A percentile compares a stretch with the other conserved stretches of the same genome.
Conservation (phyloP, 345 rosid species). For the Adansonia digitata region DNA sequence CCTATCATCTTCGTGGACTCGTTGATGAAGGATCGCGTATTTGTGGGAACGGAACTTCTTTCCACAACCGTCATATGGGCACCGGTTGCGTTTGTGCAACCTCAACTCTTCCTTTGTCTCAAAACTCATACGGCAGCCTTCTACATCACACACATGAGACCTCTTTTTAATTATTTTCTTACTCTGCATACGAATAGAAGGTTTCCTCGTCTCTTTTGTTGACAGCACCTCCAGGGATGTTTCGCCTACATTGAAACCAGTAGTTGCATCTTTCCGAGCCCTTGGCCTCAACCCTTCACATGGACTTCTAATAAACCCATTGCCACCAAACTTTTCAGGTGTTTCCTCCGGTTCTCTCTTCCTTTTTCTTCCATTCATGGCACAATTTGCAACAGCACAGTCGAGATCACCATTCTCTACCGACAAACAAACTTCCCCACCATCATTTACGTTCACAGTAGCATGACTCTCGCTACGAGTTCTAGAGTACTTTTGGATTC, state of each 20-base stretch:
- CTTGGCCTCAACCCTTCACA: conserved; percentile 98
- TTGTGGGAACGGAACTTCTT: conserved; percentile 84
- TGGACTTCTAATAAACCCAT: conserved; percentile 77
- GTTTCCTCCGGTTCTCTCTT: conserved; percentile 43
- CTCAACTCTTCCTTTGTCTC: conserved; percentile 57
- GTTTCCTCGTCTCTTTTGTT: conserved; percentile 37
- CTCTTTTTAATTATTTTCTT: conserved; percentile 31
- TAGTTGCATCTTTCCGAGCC: conserved; percentile 34
- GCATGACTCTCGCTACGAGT: conserved; percentile 28
- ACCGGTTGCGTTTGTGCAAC: conserved; percentile 68
- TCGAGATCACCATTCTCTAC: conserved; percentile 19
- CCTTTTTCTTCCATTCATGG: conserved; percentile 46
- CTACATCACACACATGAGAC: conserved; percentile 59
- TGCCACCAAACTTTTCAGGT: conserved; percentile 24
- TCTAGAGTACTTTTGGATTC: conserved; percentile 20
- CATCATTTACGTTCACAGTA: conserved; percentile 17
- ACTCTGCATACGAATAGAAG: conserved; percentile 17
- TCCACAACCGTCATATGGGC: conserved; percentile 77
- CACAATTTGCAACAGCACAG: conserved; percentile 17
- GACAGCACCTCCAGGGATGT: conserved; percentile 28
- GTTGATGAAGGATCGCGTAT: conserved; percentile 71
- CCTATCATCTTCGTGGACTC: conserved; percentile 85
- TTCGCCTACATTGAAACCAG: conserved; percentile 17
- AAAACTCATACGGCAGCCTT: conserved; percentile 83
- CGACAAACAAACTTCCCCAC: conserved; percentile 24